Conservation (phyloP, 257 asterid genomes). For the Solanum appendiculatum region DNA sequence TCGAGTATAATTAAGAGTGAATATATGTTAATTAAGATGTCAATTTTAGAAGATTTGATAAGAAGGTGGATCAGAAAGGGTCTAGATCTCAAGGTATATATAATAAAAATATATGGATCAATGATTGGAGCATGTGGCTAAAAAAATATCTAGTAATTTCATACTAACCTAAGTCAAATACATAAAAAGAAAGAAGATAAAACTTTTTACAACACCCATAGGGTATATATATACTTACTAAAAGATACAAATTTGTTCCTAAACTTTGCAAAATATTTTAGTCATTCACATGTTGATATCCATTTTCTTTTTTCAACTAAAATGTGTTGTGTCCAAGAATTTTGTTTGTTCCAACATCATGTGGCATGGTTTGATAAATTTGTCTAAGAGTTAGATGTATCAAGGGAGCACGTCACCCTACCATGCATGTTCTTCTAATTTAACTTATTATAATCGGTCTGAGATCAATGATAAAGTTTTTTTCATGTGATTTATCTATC, state of each 20-base stretch:
- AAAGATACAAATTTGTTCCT: too few relatives aligned
- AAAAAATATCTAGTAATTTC: too few relatives aligned
- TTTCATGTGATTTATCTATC: rapidly evolving
- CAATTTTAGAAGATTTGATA: neutral
- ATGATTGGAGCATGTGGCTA: too few relatives aligned
- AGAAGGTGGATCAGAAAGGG: neutral
- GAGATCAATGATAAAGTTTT: too few relatives aligned
- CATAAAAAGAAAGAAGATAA: too few relatives aligned
- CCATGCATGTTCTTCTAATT: neutral
- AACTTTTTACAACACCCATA: too few relatives aligned
- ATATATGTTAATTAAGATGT: neutral
- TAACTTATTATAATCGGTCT: neutral
- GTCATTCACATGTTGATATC: too few relatives aligned
- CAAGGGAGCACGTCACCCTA: neutral
- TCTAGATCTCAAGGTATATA: neutral
- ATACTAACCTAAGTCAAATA: too few relatives aligned
- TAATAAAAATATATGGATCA: too few relatives aligned
- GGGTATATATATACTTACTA: too few relatives aligned
- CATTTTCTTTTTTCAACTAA: neutral
- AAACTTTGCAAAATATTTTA: too few relatives aligned
- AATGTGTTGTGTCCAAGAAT: neutral
- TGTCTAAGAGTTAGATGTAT: neutral
- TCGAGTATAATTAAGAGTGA: neutral
- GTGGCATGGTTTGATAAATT: neutral
- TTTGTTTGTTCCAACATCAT: neutral